Conservation (phyloP, 768 basidiomycete genomes). For the Suillus tomentosus region DNA sequence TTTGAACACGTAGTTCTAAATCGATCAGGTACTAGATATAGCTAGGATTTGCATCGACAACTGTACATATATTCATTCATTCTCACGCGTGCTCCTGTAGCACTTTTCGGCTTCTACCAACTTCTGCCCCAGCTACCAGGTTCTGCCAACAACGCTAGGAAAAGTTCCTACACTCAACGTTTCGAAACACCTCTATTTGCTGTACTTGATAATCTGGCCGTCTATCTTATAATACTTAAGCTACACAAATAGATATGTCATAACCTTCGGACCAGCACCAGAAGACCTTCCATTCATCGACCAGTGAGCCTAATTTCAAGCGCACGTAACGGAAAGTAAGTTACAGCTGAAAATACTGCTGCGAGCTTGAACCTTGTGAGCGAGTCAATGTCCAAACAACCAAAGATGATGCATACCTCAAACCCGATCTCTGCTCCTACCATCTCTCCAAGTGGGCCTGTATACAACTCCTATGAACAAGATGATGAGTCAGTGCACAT, state of each 20-base stretch:
- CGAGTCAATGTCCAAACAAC: neutral
- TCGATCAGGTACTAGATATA: too few species aligned
- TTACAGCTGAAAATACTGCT: slow-evolving; percentile 47
- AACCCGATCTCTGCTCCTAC: slow-evolving; percentile 58
- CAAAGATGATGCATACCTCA: slow-evolving; percentile 38
- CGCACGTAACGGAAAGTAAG: slow-evolving; percentile 50
- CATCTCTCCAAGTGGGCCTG: slow-evolving; percentile 46
- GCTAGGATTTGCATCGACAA: too few species aligned
- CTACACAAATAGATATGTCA: too few species aligned
- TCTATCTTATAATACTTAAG: neutral
- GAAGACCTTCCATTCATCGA: slow-evolving; percentile 22
- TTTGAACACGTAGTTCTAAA: too few species aligned
- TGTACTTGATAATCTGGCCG: neutral
- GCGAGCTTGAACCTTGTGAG: slow-evolving; percentile 34
- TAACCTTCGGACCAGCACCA: neutral
- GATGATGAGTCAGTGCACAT: slow-evolving; percentile 3
- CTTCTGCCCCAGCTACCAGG: too few species aligned
- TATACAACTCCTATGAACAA: slow-evolving; percentile 43
- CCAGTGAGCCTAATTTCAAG: slow-evolving; percentile 49
- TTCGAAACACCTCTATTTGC: neutral
- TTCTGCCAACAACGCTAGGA: too few species aligned
- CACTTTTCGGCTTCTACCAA: too few species aligned
- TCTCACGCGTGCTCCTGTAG: too few species aligned
- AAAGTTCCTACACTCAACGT: neutral
- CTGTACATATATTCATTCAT: too few species aligned